A percentile compares a stretch with the other conserved stretches of the same genome.
Evolutionary conservation across 1,139 yeast species (phyloP).

Genomic region (Blastobotrys raffinosifermentans): DNA sequence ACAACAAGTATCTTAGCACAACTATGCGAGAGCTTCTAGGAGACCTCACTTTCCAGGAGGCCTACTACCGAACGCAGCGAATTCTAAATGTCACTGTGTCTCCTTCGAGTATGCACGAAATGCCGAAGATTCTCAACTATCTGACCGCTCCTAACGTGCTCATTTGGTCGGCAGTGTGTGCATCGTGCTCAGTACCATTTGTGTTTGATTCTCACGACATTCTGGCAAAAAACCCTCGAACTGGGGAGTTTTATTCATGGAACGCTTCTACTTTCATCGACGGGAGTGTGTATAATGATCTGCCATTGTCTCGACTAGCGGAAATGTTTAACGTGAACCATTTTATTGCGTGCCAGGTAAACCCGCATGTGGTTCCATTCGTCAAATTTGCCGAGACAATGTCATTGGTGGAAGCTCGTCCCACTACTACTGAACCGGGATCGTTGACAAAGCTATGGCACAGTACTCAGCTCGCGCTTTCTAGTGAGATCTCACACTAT

Average conservation of each 20-base stretch:
- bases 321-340: conserved; percentile 97
- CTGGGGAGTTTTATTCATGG: conserved; percentile 71
- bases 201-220: conserved; percentile 82
- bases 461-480: conserved; percentile 51
- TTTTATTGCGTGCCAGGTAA: conserved; percentile 93
- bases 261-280: conserved; percentile 83
- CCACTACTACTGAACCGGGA: not conserved
- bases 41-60: conserved; percentile 90
- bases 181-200: conserved; percentile 92
- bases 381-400: conserved; percentile 36
- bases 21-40: conserved; percentile 83
- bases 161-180: conserved; percentile 94
- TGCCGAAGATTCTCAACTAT: conserved; percentile 63
- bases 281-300: conserved; percentile 92
- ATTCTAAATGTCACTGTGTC: conserved; percentile 85
- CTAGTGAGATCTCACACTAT: conserved; percentile 73
- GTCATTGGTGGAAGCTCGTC: not conserved
- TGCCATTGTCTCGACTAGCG: conserved; percentile 81
- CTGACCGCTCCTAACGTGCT: conserved; percentile 93
- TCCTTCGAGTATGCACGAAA: conserved; percentile 48
- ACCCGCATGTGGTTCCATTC: conserved; percentile 92
- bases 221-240: conserved; percentile 71
- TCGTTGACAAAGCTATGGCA: conserved; percentile 40
- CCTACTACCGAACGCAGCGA: conserved; percentile 77
- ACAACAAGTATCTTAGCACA: conserved; percentile 59